These are phyloP conservation scores for Metschnikowia gruessii DNA, from an alignment of 805 yeast species.

Conservation along the genomic window DNA sequence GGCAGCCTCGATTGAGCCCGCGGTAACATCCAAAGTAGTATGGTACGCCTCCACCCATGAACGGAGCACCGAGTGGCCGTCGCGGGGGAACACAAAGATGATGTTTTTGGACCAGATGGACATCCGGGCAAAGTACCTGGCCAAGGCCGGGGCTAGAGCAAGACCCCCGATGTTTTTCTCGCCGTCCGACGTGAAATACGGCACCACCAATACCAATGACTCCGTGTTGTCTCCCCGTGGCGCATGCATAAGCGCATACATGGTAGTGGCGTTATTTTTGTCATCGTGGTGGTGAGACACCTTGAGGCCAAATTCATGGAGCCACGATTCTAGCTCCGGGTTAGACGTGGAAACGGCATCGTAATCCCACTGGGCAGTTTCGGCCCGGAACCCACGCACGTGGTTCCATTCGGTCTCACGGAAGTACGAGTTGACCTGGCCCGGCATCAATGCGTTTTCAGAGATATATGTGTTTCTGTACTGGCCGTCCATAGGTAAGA, in stretches of 20 bases:
- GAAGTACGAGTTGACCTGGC: slow-evolving; percentile 88
- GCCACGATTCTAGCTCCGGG: slow-evolving; percentile 51
- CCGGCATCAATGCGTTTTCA: slow-evolving; percentile 96
- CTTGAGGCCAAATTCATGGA: slow-evolving; percentile 69
- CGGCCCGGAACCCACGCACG: slow-evolving; percentile 77
- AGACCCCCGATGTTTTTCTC: slow-evolving; percentile 76
- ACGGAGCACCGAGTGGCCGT: slow-evolving; percentile 65
- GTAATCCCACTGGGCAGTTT: slow-evolving; percentile 41
- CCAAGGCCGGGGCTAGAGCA: slow-evolving; percentile 66
- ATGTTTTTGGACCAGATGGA: slow-evolving; percentile 95
- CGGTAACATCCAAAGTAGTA: slow-evolving; percentile 76
- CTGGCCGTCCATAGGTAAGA: slow-evolving; percentile 78
- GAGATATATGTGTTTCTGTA: slow-evolving; percentile 81
- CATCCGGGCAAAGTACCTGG: slow-evolving; percentile 79
- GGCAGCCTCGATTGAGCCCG: slow-evolving; percentile 93
- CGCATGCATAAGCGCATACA: slow-evolving; percentile 84
- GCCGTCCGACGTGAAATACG: slow-evolving; percentile 72
- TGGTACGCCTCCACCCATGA: slow-evolving; percentile 96
- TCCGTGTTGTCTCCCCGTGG: slow-evolving; percentile 97
- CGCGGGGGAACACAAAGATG: slow-evolving; percentile 76
- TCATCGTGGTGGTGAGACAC: slow-evolving; percentile 44
- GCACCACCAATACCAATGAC: slow-evolving; percentile 86
- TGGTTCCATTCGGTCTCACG: slow-evolving; percentile 94
- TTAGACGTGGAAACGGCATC: slow-evolving; percentile 39
- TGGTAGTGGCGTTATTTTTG: slow-evolving; percentile 22